Base-by-base conservation (phyloP, 257 asterid genomes). In the Solanum neorickii region DNA sequence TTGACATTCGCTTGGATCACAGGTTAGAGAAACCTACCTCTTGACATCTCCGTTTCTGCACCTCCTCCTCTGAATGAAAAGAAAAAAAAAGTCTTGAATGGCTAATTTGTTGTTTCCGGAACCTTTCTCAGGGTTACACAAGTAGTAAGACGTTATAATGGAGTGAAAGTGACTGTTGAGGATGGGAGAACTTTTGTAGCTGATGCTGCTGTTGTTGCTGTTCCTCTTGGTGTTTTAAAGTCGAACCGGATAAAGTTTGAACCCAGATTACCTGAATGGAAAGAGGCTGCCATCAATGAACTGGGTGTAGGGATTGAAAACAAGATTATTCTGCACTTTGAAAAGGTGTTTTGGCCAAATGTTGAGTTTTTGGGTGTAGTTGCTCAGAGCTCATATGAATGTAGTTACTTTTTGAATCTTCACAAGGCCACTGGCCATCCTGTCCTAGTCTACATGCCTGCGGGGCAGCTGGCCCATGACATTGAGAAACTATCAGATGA, bases 391-490 rank as follows among this genome's bases (percentile, higher is more conserved):
- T 88, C 99, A 35, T 94, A 97, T 23, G 91, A 89, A 21, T 97
- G 99, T 93, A 94, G 99, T 92, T 97, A 97, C 90, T 97, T 97
- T 91, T 95, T 97, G 84, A 96, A 97, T 89, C 93, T 97, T 91
- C 99, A 97, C 93, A 96, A 97, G 93, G 99, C 99, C 56, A 97
- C 99, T 6, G 98, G 98, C 37, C 96, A 95, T 87, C 60, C 95
- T 5, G 98, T 96, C 89, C 99, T 97, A 49, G 99, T 97, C 88
- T 97, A 97, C 89, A 97, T 97, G 99, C 99, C 99, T 31, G 97
- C 99, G 0, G 99, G 99, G 31, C 91, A 94, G 88, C 89, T 97
- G 88, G 99, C 99, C 59, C 99, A 95, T 35, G 99, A 97, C 85
- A 93, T 96, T 52, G 98, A 92, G 89, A 96, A 96, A 88, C 92